Evolutionary conservation across 495 filamentous ascomycete genomes (phyloP), one percentile per base, ranked within the genome.

Genomic region (Aspergillus conjunctus): DNA sequence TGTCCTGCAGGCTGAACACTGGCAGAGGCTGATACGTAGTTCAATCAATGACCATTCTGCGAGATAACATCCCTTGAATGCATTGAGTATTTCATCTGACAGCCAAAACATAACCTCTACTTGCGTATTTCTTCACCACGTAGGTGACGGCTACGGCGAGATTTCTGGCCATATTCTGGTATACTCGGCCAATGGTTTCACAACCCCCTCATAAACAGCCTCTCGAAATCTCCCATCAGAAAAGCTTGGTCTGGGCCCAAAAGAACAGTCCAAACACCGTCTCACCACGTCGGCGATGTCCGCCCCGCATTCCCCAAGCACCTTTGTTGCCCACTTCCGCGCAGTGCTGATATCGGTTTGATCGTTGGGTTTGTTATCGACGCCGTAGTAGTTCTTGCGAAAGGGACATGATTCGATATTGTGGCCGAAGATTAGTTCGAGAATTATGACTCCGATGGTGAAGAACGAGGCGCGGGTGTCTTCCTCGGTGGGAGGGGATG

Each of bases 301-400:
- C 41, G 53, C 34, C 43, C 37, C 37, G 22, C 37, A 55, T 55
- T 55, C 53, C 21, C 53, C 34, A 3, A 55, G 37, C 1, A 55
- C 53, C 7, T 55, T 45, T 20, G 14, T 55, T 20, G 34, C 34
- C 37, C 53, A 55, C 34, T 18, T 44, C 20, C 26, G 53, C 26
- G 53, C 53, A 12, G 53, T 55, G 37, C 53, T n/a, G 20, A 44
- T 10, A 31, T 45, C 53, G 12, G 37, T 55, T 55, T 55, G 53
- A 34, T 55, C 37, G n/a, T 55, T 55, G 2, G 52, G 52, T 26
- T 26, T 55, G 34, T 55, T 44, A n/a, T 45, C 52, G 11, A 32
- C 11, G 12, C 52, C 37, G 26, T 55, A 55, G 20, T 55, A 55
- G 10, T 55, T 34, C 17, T 31, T 44, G 10, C 17, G 37, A 11